Evolutionary conservation across 2,329 filamentous ascomycete genomes (phyloP).

Genomic region (Stagonosporopsis rhizophila): DNA sequence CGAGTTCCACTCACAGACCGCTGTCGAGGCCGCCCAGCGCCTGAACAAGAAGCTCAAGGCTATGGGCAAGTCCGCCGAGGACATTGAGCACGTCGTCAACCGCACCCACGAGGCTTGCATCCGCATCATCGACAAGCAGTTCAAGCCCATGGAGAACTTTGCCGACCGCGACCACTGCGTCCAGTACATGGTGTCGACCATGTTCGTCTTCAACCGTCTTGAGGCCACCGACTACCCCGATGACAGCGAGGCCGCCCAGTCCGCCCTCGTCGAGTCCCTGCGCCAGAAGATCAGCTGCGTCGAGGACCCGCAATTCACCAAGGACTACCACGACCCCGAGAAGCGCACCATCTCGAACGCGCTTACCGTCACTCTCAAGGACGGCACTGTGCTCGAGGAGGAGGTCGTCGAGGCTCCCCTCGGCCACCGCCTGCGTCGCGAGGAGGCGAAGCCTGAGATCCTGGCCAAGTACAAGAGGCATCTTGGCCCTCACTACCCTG

Average conservation of each 20-base stretch:
- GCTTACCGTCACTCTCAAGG: constrained; percentile 90
- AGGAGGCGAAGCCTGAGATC: constrained; percentile 98
- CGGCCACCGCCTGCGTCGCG: constrained; percentile 86
- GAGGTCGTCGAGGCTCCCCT: constrained; percentile 92
- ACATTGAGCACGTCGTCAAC: constrained; percentile 90
- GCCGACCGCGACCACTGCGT: constrained; percentile 99
- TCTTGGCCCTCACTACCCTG: constrained; percentile 80
- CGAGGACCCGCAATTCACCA: constrained; percentile 92
- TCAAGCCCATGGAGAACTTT: constrained; percentile 99
- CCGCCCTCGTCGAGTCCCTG: constrained; percentile 86
- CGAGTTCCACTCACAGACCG: constrained; percentile 98
- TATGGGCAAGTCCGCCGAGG: constrained; percentile 87
- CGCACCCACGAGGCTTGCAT: constrained; percentile 98
- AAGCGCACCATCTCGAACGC: constrained; percentile 98
- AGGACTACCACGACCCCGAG: constrained; percentile 91
- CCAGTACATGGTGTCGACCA: constrained; percentile 95
- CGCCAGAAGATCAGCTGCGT: constrained; percentile 94
- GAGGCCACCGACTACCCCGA: constrained; percentile 94
- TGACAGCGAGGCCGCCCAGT: constrained; percentile 89
- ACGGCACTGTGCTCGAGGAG: constrained; percentile 90
- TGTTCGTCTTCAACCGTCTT: constrained; percentile 94
- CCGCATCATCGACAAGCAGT: constrained; percentile 99
- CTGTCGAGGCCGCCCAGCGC: constrained; percentile 91
- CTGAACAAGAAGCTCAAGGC: constrained; percentile 83
- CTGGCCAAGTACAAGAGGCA: constrained; percentile 95